Base-by-base conservation (phyloP, 2,329 filamentous ascomycete genomes). In the Tolypocladium endophyticum region DNA sequence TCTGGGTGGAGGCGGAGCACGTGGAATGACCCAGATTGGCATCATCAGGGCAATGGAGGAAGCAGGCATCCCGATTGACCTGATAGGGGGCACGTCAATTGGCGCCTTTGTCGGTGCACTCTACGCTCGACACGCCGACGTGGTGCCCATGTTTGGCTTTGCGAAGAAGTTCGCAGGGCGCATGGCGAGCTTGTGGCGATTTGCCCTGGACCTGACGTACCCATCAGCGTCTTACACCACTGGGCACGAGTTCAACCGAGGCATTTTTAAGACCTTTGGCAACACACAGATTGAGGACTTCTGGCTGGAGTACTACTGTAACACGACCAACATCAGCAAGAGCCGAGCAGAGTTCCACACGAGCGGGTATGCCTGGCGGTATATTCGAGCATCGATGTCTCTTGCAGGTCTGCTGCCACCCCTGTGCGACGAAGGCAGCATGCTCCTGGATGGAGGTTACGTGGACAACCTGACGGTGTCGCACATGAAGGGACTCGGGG, bases 111-210 rank as follows among this genome's bases (percentile, higher is more conserved):
- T 97, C 58, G 94, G 95, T 9, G 94, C 90, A 1, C 79, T 99
- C 1, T 99, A 99, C 72, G 94, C 95, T 1, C 89, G 93, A 60
- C 94, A 99, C 71, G 94, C 93, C 12, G 95, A 99, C 69, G 87
- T 97, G 1, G 93, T 99, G 5, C 94, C 94, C 16, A 96, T 97
- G 83, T 96, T 96, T 68, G 94, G 94, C 0, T 84, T 95, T 54
- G 92, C 92, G 18, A 99, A 99, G 81, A 97, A 97, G 72, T 99
- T 99, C 72, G 85, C 94, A 0, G 92, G 94, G 5, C 88, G 95
- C n/a, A 99, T 99, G 95, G 91, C 90, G 53, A 97, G 93, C 73
- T 90, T 97, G 76, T 99, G 94, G 94, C 86, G 94, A n/a, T 97
- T 99, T 72, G 92, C 92, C 1, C 79, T 99, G 3, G 94, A 99